Percentiles rank a stretch among this genome's conserved stretches.
These are phyloP conservation scores for Trypanosoma caninum DNA, from an alignment of 208 protist genomes.

Conservation along the genomic window DNA sequence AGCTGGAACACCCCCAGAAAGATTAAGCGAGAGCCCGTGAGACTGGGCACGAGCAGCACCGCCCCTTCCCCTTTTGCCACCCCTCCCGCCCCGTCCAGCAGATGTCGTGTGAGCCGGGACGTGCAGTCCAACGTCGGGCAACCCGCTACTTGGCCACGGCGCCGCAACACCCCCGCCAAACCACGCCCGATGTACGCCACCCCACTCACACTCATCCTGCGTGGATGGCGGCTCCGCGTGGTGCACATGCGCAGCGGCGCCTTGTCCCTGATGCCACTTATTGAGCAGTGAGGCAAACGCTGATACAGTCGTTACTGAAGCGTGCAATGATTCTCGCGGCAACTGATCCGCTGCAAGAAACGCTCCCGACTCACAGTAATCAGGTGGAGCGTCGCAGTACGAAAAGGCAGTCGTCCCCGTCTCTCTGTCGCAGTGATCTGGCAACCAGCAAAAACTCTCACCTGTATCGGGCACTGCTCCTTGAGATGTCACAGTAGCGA, in stretches of 20 bases:
- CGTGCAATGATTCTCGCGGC: no score
- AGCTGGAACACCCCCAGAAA: neutral
- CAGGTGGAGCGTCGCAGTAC: neutral
- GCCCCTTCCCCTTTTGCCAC: neutral
- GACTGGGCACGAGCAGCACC: neutral
- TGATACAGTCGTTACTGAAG: neutral
- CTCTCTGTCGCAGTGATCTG: neutral
- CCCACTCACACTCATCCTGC: neutral
- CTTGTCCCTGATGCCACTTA: neutral
- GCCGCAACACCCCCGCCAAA: neutral
- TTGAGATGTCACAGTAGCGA: no score
- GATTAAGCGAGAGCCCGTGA: slow-evolving; percentile 1
- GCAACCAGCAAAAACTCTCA: neutral
- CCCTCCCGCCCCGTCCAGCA: neutral
- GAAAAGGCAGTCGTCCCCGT: neutral
- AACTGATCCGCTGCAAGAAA: no score
- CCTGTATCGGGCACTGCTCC: no score
- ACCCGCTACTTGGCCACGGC: neutral
- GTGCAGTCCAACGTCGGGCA: neutral
- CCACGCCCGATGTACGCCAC: neutral
- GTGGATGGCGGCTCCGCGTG: neutral
- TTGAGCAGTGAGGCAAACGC: neutral
- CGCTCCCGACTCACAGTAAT: no score
- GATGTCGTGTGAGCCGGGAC: neutral
- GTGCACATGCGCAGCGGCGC: neutral